Percentiles rank a stretch among this genome's conserved stretches.
Evolutionary conservation across 371 early-diverging fungal genomes (phyloP).

Genomic region (Mucor circinelloides): DNA sequence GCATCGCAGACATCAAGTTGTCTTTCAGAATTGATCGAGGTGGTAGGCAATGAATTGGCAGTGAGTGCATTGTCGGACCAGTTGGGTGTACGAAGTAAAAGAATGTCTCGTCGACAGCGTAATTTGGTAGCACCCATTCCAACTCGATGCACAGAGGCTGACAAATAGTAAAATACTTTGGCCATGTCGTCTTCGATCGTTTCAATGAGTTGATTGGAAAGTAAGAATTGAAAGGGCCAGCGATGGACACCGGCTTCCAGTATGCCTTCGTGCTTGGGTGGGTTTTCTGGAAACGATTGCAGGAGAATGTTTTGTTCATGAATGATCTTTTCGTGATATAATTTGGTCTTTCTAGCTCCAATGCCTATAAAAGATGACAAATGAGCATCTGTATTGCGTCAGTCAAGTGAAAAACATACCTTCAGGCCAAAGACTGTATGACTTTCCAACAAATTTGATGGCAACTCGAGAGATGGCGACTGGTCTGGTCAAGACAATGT

Average conservation of each 20-base stretch:
- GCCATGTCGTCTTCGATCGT: slow-evolving; percentile 43
- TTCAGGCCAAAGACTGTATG: slow-evolving; percentile 52
- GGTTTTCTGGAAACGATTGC: slow-evolving; percentile 21
- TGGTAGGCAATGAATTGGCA: slow-evolving; percentile 29
- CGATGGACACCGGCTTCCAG: slow-evolving; percentile 28
- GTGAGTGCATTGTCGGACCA: slow-evolving; percentile 33
- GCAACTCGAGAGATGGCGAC: slow-evolving; percentile 29
- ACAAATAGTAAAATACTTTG: slow-evolving; percentile 33
- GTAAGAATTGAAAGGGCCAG: slow-evolving; percentile 40
- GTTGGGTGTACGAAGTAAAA: slow-evolving; percentile 28
- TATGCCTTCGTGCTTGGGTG: slow-evolving; percentile 18
- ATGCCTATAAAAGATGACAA: slow-evolving; percentile 21
- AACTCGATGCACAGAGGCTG: slow-evolving; percentile 32
- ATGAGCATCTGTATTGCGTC: not conserved
- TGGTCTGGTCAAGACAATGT: slow-evolving; percentile 42
- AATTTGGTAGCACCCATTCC: slow-evolving; percentile 31
- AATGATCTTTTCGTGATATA: slow-evolving; percentile 47
- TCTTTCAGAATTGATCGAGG: slow-evolving; percentile 30
- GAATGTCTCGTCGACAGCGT: slow-evolving; percentile 25
- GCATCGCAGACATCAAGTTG: slow-evolving; percentile 30
- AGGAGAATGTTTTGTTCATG: slow-evolving; percentile 49
- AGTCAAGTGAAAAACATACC: slow-evolving; percentile 21
- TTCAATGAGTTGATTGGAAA: slow-evolving; percentile 33
- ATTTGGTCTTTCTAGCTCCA: slow-evolving; percentile 41
- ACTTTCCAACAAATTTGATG: slow-evolving; percentile 44